Conservation (phyloP, 768 basidiomycete species). For the Sarcodon aspratus region DNA sequence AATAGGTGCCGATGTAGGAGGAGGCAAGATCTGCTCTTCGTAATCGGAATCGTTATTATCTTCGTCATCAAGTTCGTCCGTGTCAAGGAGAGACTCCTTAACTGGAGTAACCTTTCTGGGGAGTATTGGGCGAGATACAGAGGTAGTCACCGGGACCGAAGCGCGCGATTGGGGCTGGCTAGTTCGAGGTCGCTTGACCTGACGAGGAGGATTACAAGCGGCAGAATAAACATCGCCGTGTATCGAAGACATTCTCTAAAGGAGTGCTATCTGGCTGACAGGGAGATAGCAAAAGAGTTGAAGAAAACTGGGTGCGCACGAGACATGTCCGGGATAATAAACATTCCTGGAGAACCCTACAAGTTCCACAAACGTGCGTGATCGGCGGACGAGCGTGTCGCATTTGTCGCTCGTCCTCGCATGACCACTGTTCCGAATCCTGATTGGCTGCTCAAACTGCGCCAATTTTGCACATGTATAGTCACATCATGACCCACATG, state of each 20-base stretch:
- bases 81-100: conserved; percentile 8
- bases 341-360: not conserved
- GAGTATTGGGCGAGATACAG: conserved; percentile 7
- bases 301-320: conserved; percentile 6
- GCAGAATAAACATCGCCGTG: conserved; percentile 20
- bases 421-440: conserved; percentile 12
- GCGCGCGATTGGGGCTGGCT: conserved; percentile 5
- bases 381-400: conserved; percentile 8
- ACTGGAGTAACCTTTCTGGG: conserved; percentile 9
- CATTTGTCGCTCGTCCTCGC: conserved; percentile 12
- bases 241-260: conserved; percentile 5
- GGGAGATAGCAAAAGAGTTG: not conserved
- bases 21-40: not conserved
- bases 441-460: conserved; percentile 11
- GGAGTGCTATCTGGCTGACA: not conserved
- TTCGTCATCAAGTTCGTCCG: conserved; percentile 21
- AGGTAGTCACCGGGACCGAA: not conserved
- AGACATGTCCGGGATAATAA: conserved; percentile 2
- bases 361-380: conserved; percentile 7
- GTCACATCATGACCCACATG: too few relatives aligned
- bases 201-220: conserved; percentile 32
- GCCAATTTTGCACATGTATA: too few relatives aligned
- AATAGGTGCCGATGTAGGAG: conserved; percentile 12
- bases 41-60: conserved; percentile 12
- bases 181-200: conserved; percentile 28